These are phyloP conservation scores for Geotrichum candidum DNA, from an alignment of 1,139 yeast species.

Conservation along the genomic window DNA sequence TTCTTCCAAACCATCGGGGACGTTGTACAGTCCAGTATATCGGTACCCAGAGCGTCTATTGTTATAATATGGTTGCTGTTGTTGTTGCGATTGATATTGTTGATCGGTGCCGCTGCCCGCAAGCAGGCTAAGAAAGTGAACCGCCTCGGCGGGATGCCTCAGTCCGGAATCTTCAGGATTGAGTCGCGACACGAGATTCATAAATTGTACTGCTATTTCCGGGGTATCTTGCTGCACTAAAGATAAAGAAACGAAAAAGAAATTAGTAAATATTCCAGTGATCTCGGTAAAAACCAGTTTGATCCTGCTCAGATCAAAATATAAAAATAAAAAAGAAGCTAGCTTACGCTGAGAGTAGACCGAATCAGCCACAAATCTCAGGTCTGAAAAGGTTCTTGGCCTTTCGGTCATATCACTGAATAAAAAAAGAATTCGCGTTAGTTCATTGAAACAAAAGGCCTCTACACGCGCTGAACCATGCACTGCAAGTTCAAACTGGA, in stretches of 20 bases:
- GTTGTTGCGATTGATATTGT: background rate
- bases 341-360: slow-evolving; percentile 7
- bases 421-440: background rate
- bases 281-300: background rate
- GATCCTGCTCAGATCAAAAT: background rate
- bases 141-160: slow-evolving; percentile 15
- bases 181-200: slow-evolving; percentile 13
- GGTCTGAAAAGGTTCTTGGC: slow-evolving; percentile 10
- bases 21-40: slow-evolving; percentile 11
- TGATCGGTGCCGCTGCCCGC: slow-evolving; percentile 8
- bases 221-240: slow-evolving; percentile 16
- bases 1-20: slow-evolving; percentile 10
- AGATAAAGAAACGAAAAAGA: background rate
- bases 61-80: slow-evolving; percentile 1
- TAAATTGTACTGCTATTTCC: slow-evolving; percentile 15
- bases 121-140: slow-evolving; percentile 9
- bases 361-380: slow-evolving; percentile 7
- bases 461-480: background rate
- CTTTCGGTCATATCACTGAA: background rate
- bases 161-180: slow-evolving; percentile 8
- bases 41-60: slow-evolving; percentile 1
- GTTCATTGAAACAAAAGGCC: background rate
- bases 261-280: background rate
- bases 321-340: background rate
- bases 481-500: background rate